These are phyloP conservation scores for Kregervanrija pseudodelftensis DNA, from an alignment of 805 yeast species.

Conservation along the genomic window DNA sequence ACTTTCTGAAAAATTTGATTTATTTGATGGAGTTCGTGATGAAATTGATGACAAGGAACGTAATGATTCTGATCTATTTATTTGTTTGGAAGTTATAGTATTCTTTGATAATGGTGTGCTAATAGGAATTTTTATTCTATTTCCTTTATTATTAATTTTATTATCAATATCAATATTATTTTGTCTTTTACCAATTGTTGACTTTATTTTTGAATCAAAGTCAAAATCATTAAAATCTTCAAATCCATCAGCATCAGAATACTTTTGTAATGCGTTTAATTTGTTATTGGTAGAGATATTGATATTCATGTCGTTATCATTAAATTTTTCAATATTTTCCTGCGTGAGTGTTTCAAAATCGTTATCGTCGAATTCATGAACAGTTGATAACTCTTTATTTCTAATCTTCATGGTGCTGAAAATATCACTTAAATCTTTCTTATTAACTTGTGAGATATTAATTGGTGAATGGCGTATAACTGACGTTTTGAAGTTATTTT, in stretches of 20 bases:
- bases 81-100: slow-evolving; percentile 9
- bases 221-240: not conserved
- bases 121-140: not conserved
- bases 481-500: slow-evolving; percentile 11
- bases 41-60: slow-evolving; percentile 22
- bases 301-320: slow-evolving; percentile 6
- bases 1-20: slow-evolving; percentile 19
- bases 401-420: slow-evolving; percentile 3
- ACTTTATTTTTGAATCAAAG: slow-evolving; percentile 3
- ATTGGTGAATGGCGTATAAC: slow-evolving; percentile 11
- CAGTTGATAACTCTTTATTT: slow-evolving; percentile 16
- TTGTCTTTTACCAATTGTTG: too few relatives aligned
- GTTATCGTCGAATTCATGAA: slow-evolving; percentile 16
- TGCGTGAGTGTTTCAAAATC: slow-evolving; percentile 17
- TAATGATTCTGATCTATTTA: slow-evolving; percentile 16
- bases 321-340: slow-evolving; percentile 16
- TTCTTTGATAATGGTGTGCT: not conserved
- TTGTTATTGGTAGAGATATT: not conserved
- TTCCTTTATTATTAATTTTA: too few relatives aligned
- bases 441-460: not conserved
- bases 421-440: slow-evolving; percentile 6
- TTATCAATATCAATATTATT: too few relatives aligned
- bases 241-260: not conserved
- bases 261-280: not conserved
- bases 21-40: slow-evolving; percentile 10